Conservation (phyloP, 2,329 filamentous ascomycete genomes). For the Botrytis deweyae region DNA sequence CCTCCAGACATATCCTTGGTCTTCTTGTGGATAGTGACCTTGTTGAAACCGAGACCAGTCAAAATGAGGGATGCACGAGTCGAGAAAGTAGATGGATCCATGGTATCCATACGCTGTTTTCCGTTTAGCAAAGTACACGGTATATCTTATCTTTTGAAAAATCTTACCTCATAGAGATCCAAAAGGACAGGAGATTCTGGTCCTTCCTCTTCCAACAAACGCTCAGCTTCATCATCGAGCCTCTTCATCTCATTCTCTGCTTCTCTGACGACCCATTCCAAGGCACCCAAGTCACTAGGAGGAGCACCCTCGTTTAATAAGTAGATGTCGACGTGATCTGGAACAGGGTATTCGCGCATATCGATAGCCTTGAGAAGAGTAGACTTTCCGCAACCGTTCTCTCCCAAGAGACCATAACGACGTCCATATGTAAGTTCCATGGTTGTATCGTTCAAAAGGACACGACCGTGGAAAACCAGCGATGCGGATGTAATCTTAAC, state of each 20-base stretch:
- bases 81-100: constrained; percentile 97
- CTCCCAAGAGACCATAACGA: constrained; percentile 86
- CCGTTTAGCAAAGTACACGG: constrained; percentile 28
- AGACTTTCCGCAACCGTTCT: constrained; percentile 99
- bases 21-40: constrained; percentile 96
- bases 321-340: constrained; percentile 96
- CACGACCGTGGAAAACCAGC: constrained; percentile 95
- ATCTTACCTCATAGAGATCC: constrained; percentile 88
- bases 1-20: constrained; percentile 99
- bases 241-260: constrained; percentile 90
- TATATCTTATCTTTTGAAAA: not conserved
- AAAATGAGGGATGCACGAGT: constrained; percentile 95
- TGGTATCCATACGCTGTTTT: constrained; percentile 86
- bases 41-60: constrained; percentile 99
- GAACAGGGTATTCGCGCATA: constrained; percentile 91
- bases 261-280: constrained; percentile 96
- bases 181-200: constrained; percentile 87
- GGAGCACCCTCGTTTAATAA: constrained; percentile 96
- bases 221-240: constrained; percentile 84
- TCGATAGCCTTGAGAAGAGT: constrained; percentile 96
- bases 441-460: constrained; percentile 90
- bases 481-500: constrained; percentile 95
- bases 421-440: constrained; percentile 91
- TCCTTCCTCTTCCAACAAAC: constrained; percentile 86
- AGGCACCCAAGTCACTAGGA: constrained; percentile 80